These are phyloP conservation scores for Fragaria iinumae DNA, from an alignment of 306 rosid genomes.

Conservation along the genomic window DNA sequence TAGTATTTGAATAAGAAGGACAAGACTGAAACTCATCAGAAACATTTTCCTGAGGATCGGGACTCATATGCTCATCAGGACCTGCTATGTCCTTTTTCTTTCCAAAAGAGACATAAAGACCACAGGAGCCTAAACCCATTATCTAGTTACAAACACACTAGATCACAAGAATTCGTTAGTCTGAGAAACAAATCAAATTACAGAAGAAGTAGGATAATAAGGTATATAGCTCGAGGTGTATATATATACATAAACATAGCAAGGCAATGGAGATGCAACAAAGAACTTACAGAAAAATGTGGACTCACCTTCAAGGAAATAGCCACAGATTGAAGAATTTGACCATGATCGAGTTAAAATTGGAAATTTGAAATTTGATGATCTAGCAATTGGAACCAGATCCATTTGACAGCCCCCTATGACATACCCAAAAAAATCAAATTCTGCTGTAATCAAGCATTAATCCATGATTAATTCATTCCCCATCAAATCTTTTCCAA, in stretches of 20 bases:
- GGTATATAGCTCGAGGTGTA: neutral
- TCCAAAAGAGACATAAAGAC: neutral
- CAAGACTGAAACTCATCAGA: neutral
- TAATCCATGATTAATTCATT: neutral
- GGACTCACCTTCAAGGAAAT: slow-evolving; percentile 9
- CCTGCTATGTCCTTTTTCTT: neutral
- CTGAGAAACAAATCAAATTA: neutral
- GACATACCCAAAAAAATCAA: neutral
- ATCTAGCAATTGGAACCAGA: neutral
- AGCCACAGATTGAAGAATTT: neutral
- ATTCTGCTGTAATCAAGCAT: neutral
- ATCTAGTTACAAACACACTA: neutral
- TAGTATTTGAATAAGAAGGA: neutral
- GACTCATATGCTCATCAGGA: neutral
- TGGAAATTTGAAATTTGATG: neutral
- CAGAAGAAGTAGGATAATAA: neutral
- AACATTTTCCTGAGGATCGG: neutral
- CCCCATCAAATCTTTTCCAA: neutral
- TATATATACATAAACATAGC: neutral
- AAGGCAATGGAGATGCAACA: neutral
- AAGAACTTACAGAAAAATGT: neutral
- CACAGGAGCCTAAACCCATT: neutral
- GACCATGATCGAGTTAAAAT: neutral
- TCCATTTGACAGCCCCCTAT: neutral
- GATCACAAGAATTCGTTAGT: neutral